These are phyloP conservation scores for Cladosporium sphaerospermum DNA, from an alignment of 2,329 filamentous ascomycete genomes.

Conservation along the genomic window DNA sequence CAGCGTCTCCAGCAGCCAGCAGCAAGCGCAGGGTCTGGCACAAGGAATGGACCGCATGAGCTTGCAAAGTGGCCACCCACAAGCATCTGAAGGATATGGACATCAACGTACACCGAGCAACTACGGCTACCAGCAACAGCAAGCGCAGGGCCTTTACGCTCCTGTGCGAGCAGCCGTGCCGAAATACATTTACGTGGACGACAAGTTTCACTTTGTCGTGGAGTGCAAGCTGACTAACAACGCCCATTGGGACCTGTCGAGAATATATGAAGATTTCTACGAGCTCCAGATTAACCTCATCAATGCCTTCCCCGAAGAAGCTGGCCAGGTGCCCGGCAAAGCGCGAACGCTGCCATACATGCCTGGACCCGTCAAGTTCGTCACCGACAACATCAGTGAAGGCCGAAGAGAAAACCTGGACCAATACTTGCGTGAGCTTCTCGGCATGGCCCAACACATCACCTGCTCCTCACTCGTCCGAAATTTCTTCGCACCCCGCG, in stretches of 20 bases:
- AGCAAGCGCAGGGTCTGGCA: constrained; percentile 46
- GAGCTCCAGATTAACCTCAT: constrained; percentile 95
- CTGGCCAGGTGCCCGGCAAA: constrained; percentile 69
- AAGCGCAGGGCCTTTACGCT: constrained; percentile 50
- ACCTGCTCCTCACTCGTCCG: constrained; percentile 76
- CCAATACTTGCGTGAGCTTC: constrained; percentile 87
- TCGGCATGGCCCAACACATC: constrained; percentile 78
- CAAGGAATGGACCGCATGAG: constrained; percentile 71
- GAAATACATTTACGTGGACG: constrained; percentile 89
- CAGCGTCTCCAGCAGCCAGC: constrained; percentile 53
- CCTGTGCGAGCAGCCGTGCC: constrained; percentile 81
- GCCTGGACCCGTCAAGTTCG: constrained; percentile 95
- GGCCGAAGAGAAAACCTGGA: constrained; percentile 88
- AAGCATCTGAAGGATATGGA: constrained; percentile 18
- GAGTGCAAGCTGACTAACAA: constrained; percentile 87
- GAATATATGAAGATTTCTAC: constrained; percentile 98
- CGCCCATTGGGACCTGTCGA: constrained; percentile 82
- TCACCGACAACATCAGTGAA: constrained; percentile 96
- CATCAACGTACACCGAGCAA: constrained; percentile 27
- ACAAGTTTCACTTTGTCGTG: constrained; percentile 98
- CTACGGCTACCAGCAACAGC: constrained; percentile 36
- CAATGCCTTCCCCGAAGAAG: constrained; percentile 84
- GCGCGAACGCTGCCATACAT: constrained; percentile 89
- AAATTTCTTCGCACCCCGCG: constrained; percentile 82
- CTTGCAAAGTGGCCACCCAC: constrained; percentile 34